These are phyloP conservation scores for Aspergillus tubingensis DNA, from an alignment of 2,329 filamentous ascomycete genomes.

Conservation along the genomic window DNA sequence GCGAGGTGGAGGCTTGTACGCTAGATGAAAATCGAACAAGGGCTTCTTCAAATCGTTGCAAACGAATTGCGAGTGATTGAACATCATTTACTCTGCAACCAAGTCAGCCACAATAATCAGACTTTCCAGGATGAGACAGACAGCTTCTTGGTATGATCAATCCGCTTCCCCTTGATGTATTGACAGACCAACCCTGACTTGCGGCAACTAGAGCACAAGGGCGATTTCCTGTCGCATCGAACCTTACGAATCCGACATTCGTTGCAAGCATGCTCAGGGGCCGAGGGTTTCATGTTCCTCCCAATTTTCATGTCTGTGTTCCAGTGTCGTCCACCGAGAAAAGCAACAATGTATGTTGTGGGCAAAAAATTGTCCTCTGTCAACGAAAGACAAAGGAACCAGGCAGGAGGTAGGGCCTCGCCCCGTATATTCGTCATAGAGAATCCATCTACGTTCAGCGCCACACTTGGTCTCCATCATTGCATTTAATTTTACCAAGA, in stretches of 20 bases:
- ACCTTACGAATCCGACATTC: slow-evolving; percentile 6
- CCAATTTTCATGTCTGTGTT: neutral
- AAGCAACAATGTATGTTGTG: neutral
- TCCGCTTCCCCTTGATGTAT: neutral
- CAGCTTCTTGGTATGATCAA: neutral
- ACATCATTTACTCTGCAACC: neutral
- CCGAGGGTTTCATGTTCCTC: neutral
- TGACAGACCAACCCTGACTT: neutral
- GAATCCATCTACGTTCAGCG: neutral
- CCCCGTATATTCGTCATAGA: neutral
- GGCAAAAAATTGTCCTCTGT: neutral
- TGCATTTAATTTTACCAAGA: too few relatives aligned
- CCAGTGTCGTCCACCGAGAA: neutral
- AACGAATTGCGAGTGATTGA: neutral
- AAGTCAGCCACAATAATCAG: neutral
- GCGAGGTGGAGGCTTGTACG: neutral
- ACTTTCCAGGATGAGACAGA: neutral
- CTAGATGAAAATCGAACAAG: neutral
- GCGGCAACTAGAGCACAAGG: neutral
- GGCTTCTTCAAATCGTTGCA: neutral
- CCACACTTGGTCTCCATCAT: neutral
- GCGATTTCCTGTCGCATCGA: slow-evolving; percentile 1
- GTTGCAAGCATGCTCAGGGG: neutral
- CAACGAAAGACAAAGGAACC: neutral
- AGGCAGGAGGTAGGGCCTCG: neutral